Base-by-base conservation (phyloP, 768 basidiomycete genomes). In the Collybiopsis luxurians region DNA sequence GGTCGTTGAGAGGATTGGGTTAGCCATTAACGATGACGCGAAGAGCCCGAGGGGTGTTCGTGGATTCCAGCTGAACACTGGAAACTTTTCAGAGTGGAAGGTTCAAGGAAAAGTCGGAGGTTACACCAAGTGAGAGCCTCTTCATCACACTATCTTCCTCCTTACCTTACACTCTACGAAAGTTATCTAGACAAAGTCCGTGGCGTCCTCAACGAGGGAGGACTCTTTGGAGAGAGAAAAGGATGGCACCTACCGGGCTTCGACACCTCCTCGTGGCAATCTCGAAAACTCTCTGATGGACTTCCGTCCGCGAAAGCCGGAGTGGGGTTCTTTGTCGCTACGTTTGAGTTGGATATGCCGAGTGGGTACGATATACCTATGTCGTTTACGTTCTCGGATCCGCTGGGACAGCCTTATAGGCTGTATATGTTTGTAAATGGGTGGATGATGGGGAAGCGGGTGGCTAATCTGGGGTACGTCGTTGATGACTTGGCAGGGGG, bases 371-470 rank as follows among this genome's bases (percentile, higher is more conserved):
- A 93, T 63, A 79, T 83, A 4, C 81, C 82, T 60, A 71, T 92
- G 62, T 87, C 86, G 13, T 90, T 92, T 65, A 82, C 77, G 0
- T 92, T 92, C 65, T 79, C 84, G 47, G 78, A 85, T 46, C 68
- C 77, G 1, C 64, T 75, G 5, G 77, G 77, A 3, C 84, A 88
- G 63, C 79, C 88, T 23, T 92, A 91, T 63, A 80, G 90, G 31
- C n/a, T 42, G 36, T 75, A 83, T 43, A 61, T 93, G 40, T 92
- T 89, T 57, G 86, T 93, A 19, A 92, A 94, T 62, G 92, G 91
- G 12, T 94, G 92, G 92, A 87, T 88, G 82, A 90, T 90, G 82
- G 92, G 91, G 9, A 92, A 92, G 71, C 69, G 85, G 19, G 78
- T 87, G n/a, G 84, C 72, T 13, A 86, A 89, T 63, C 78, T 89